Evolutionary conservation across 139 green algal species (phyloP), one percentile per base, ranked within the genome.

Genomic region (Penium margaritaceum): DNA sequence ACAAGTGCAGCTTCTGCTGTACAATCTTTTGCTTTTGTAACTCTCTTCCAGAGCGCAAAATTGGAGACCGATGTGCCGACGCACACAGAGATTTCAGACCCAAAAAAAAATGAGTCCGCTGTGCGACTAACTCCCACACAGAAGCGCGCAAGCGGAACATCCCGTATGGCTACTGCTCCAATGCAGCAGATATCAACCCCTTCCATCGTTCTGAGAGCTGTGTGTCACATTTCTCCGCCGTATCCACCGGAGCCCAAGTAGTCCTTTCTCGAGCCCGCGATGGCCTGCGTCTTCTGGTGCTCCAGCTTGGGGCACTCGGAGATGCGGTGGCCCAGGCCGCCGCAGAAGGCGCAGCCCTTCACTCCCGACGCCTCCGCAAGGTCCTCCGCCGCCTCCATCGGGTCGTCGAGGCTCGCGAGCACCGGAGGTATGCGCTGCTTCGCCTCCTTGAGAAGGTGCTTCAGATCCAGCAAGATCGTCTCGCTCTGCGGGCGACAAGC

Each of bases 371-470:
- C 30, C 27, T 33, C 33, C 9, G 58, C 62, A 19, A 82, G 53
- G 54, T 80, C 75, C n/a, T 83, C 70, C 5, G 39, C 41, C 39
- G 55, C 35, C 39, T 83, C 80, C 63, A 78, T 80, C 0, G 90
- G 91, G 77, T 98, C 92, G 29, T 96, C 85, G 63, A 95, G 75
- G 21, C 39, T 66, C 4, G 67, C 64, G 14, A 85, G 80, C 36
- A 85, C 47, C 2, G 91, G 89, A 0, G 94, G 94, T 38, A 99
- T 92, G 41, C 72, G 39, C 60, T 79, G 72, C 72, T 75, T 75
- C 47, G 93, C 90, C 73, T 97, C 91, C 70, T 89, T 89, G 9
- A 99, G 89, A 72, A 99, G 86, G 85, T 97, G 90, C 85, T 97
- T 98, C 21, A 29, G 14, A 47, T 68, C 12, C 36, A 36, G 61